These are phyloP conservation scores for Tetrahymena borealis DNA, from an alignment of 73 alveolate genomes.

Conservation along the genomic window DNA sequence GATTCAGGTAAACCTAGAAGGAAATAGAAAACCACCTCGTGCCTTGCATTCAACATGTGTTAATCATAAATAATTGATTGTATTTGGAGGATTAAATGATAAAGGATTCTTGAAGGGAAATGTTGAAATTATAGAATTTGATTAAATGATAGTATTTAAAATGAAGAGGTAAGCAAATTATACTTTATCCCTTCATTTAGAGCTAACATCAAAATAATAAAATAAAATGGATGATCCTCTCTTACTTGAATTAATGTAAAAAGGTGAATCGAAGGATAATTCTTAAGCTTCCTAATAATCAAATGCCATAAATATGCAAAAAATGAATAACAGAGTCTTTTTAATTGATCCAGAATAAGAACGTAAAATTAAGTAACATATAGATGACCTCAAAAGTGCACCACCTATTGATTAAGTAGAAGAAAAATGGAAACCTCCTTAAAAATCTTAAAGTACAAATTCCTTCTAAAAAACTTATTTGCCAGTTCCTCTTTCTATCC, in stretches of 20 bases:
- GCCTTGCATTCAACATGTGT: background rate
- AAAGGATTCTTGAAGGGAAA: background rate
- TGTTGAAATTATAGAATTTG: background rate
- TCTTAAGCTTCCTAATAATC: background rate
- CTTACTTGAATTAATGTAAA: background rate
- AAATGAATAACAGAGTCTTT: background rate
- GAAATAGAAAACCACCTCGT: background rate
- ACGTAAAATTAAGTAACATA: background rate
- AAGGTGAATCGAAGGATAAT: background rate
- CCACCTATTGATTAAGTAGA: background rate
- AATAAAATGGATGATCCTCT: background rate
- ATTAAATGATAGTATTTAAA: background rate
- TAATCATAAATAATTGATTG: background rate
- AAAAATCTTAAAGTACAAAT: background rate
- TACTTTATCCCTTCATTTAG: background rate
- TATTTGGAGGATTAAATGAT: background rate
- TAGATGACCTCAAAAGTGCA: background rate
- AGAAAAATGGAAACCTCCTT: background rate
- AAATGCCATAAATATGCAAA: background rate
- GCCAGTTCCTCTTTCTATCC: background rate
- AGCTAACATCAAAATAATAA: background rate
- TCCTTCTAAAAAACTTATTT: background rate
- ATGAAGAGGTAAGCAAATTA: background rate
- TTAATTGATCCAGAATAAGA: background rate
- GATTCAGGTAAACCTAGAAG: background rate